Evolutionary conservation across 73 alveolate species (phyloP).

Genomic region (Tetrahymena borealis): DNA sequence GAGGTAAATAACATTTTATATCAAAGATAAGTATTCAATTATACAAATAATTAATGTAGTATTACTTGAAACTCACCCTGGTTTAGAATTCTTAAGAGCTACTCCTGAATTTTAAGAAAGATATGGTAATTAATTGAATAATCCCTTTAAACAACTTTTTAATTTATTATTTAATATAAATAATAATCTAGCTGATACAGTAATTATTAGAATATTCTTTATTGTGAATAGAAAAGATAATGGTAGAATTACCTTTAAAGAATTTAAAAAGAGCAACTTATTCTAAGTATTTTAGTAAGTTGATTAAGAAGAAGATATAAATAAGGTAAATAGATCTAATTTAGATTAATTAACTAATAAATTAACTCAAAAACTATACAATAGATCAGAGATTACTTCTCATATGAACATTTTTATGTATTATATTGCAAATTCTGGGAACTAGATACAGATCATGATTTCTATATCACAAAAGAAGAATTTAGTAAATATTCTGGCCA

Average conservation of each 20-base stretch:
- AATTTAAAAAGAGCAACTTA: constrained; percentile 84
- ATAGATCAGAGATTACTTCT: constrained; percentile 89
- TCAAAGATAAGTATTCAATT: background rate
- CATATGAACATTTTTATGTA: constrained; percentile 99
- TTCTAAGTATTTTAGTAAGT: constrained; percentile 63
- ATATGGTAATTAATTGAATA: constrained; percentile 53
- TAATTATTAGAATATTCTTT: constrained; percentile 86
- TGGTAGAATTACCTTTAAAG: constrained; percentile 85
- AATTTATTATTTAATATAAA: background rate
- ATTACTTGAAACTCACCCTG: constrained; percentile 94
- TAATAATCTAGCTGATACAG: constrained; percentile 72
- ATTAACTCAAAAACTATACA: background rate
- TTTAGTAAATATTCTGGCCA: constrained; percentile 73
- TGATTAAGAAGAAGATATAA: constrained; percentile 60
- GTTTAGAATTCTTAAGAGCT: constrained; percentile 94
- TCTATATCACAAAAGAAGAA: constrained; percentile 96
- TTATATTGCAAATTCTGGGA: constrained; percentile 99
- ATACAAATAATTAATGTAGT: constrained; percentile 1
- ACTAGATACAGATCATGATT: constrained; percentile 98
- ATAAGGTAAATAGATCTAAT: background rate
- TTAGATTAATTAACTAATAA: background rate
- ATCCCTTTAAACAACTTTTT: constrained; percentile 1
- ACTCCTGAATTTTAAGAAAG: constrained; percentile 98
- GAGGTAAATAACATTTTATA: constrained; percentile 25
- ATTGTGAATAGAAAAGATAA: constrained; percentile 83